Conservation (phyloP, 192 early-diverging fungal species). For the Podochytrium sp. region DNA sequence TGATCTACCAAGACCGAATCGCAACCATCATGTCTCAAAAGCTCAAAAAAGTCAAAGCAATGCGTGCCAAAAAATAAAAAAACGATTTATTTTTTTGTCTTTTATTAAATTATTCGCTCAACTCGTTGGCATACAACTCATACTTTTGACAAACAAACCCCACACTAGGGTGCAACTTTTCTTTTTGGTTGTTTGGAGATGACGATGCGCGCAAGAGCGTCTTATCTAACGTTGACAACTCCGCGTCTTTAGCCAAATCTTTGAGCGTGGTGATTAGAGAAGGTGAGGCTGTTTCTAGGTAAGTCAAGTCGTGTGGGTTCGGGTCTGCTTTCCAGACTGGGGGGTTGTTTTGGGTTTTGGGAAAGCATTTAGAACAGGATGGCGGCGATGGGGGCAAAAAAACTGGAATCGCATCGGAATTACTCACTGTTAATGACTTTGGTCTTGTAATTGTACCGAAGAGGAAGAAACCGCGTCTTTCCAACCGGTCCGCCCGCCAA, state of each 20-base stretch:
- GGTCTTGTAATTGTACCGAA: constrained; percentile 17
- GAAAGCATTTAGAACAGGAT: too few species aligned
- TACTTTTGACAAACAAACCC: not conserved
- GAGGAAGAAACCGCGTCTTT: not conserved
- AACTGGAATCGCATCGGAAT: too few species aligned
- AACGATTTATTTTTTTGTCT: not conserved
- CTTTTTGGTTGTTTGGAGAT: not conserved
- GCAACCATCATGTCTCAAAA: constrained; percentile 38
- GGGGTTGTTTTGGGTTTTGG: too few species aligned
- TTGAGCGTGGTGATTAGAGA: not conserved
- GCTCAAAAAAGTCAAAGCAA: constrained; percentile 27
- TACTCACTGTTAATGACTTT: not conserved
- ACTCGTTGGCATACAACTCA: not conserved
- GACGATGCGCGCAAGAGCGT: not conserved
- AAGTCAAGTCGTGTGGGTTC: not conserved
- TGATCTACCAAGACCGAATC: constrained; percentile 50
- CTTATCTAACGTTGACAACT: not conserved
- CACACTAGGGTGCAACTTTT: not conserved
- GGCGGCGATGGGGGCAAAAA: too few species aligned
- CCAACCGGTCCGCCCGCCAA: not conserved
- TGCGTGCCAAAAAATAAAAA: not conserved
- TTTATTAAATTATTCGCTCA: not conserved
- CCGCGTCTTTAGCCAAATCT: not conserved
- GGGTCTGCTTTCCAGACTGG: not conserved
- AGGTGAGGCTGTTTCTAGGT: not conserved